Evolutionary conservation across 495 filamentous ascomycete species (phyloP), one percentile per base, ranked within the genome.

Genomic region (Neurospora sp.): DNA sequence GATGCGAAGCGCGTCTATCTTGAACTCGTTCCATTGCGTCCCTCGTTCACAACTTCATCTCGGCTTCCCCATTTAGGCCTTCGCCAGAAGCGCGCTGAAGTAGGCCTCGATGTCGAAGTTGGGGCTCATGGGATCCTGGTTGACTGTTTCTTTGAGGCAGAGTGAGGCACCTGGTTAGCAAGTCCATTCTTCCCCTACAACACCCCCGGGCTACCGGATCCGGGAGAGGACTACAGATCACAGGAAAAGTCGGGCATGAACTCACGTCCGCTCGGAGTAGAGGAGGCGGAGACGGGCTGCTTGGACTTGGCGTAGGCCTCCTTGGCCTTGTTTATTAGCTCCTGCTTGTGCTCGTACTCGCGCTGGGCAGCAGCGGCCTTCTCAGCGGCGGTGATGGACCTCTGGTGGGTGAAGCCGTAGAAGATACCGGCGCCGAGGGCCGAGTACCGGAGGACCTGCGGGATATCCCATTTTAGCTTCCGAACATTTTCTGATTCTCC

Each of bases 391-490:
- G 84, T 89, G 79, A 98, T 87, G 53, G 87, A 86, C 70, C 89
- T 87, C 84, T 99, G 96, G 86, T 97, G 94, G 81, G 89, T 92
- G 82, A 97, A 84, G 81, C 96, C 96, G 85, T 98, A 98, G 81
- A 96, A 87, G 78, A 97, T 84, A 82, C 96, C 96, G 78, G 91
- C 83, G 76, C 88, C 90, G 74, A 98, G 91, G 79, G 94, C 94
- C 75, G 92, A 91, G 85, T 94, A 99, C 79, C 96, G 94, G 83
- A 98, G 88, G 82, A 99, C 94, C 96, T 99, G 82, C 72, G 75
- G 72, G 71, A 61, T 65, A 65, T 65, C 53, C 53, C 53, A 65
- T 65, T 65, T 65, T 65, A 65, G 53, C 53, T 65, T 65, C 53
- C 53, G 53, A 65, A 65, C 53, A 65, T 16, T 65, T 65, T 65